Evolutionary conservation across 805 yeast species (phyloP).

Genomic region (Monosporozyma siamensis): DNA sequence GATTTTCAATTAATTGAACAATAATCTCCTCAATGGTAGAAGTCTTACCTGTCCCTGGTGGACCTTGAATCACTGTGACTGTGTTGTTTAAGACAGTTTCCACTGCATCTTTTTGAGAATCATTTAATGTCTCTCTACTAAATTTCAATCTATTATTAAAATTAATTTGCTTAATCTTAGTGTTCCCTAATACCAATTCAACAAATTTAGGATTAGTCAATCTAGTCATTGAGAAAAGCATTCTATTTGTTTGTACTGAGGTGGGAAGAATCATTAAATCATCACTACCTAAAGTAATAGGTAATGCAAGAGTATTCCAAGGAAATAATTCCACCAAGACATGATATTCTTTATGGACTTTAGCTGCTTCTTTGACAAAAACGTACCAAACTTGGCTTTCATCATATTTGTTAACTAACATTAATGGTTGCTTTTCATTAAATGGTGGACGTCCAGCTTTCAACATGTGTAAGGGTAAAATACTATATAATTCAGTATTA

Average conservation of each 20-base stretch:
- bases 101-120: slow-evolving; percentile 47
- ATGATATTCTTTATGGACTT: slow-evolving; percentile 24
- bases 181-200: slow-evolving; percentile 45
- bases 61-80: slow-evolving; percentile 59
- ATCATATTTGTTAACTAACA: slow-evolving; percentile 37
- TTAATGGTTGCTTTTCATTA: slow-evolving; percentile 46
- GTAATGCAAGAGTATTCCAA: slow-evolving; percentile 50
- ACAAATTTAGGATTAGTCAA: slow-evolving; percentile 43
- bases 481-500: slow-evolving; percentile 36
- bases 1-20: slow-evolving; percentile 44
- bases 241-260: slow-evolving; percentile 53
- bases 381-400: slow-evolving; percentile 54
- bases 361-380: slow-evolving; percentile 37
- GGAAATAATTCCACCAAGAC: slow-evolving; percentile 43
- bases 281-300: slow-evolving; percentile 32
- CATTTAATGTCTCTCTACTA: slow-evolving; percentile 42
- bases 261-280: slow-evolving; percentile 44
- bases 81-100: slow-evolving; percentile 44
- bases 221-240: slow-evolving; percentile 56
- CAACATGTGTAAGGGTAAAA: slow-evolving; percentile 43
- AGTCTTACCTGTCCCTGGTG: slow-evolving; percentile 79
- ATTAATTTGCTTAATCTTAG: slow-evolving; percentile 44
- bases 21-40: slow-evolving; percentile 58
- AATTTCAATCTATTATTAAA: slow-evolving; percentile 48
- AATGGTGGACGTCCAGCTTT: slow-evolving; percentile 53